Percentiles rank a stretch among this genome's conserved stretches.
Evolutionary conservation across 306 rosid species (phyloP).

Genomic region (Erythrophleum fordii): DNA sequence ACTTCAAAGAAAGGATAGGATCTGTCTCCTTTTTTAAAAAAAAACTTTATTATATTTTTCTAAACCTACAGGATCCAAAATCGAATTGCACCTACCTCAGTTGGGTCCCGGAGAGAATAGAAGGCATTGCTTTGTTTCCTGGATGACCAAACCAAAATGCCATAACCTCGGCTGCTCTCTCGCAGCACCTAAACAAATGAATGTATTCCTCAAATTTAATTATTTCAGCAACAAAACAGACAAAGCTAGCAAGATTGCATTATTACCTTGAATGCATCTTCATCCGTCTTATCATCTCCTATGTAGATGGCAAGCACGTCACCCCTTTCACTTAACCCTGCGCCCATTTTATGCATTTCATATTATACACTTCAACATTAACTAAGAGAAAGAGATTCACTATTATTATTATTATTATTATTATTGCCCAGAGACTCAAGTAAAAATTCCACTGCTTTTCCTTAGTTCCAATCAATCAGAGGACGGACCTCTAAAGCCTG

Average conservation of each 20-base stretch:
- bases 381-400: background rate
- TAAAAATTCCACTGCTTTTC: constrained; percentile 95
- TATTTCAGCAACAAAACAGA: no score
- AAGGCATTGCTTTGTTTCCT: constrained; percentile 67
- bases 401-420: background rate
- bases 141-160: constrained; percentile 58
- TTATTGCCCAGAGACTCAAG: constrained; percentile 77
- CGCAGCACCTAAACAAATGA: constrained; percentile 46
- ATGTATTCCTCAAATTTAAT: background rate
- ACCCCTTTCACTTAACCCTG: constrained; percentile 51
- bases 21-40: no score
- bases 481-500: constrained; percentile 99
- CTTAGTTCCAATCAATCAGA: constrained; percentile 91
- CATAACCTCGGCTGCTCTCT: constrained; percentile 56
- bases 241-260: no score
- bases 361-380: background rate
- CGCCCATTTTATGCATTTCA: background rate
- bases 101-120: constrained; percentile 64
- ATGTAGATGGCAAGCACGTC: constrained; percentile 65
- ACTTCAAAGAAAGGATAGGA: no score
- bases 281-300: constrained; percentile 71
- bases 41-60: no score
- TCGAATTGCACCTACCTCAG: no score
- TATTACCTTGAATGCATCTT: constrained; percentile 79
- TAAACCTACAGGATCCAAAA: no score